Conservation (phyloP, 768 basidiomycete genomes). For the Mrakia gelida region DNA sequence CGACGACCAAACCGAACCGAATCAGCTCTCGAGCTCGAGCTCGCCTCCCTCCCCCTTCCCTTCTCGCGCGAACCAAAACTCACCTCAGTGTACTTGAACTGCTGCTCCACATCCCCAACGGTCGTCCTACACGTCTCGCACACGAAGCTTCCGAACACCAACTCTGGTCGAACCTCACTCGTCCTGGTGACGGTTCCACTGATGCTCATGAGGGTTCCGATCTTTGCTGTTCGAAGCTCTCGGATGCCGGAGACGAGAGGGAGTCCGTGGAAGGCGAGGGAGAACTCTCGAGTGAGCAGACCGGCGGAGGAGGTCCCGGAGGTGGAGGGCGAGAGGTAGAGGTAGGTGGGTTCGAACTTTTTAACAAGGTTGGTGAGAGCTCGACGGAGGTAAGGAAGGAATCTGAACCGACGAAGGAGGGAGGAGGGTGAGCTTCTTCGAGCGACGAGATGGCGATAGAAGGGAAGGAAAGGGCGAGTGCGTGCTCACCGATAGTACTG, state of each 20-base stretch:
- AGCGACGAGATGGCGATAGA: neutral
- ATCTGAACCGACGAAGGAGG: slow-evolving; percentile 45
- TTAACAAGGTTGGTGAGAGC: slow-evolving; percentile 85
- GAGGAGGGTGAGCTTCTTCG: neutral
- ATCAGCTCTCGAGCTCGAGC: neutral
- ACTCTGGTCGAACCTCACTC: slow-evolving; percentile 91
- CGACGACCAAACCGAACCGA: slow-evolving; percentile 24
- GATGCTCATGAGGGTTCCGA: slow-evolving; percentile 90
- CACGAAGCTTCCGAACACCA: slow-evolving; percentile 86
- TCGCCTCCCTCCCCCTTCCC: neutral
- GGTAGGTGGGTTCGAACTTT: slow-evolving; percentile 84
- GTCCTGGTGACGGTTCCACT: slow-evolving; percentile 96
- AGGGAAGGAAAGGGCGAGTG: neutral
- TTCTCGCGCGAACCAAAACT: slow-evolving; percentile 15
- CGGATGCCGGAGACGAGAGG: slow-evolving; percentile 92
- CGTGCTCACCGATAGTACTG: slow-evolving; percentile 75
- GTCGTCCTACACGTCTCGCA: slow-evolving; percentile 83
- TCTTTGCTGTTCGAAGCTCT: slow-evolving; percentile 84
- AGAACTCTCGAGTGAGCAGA: slow-evolving; percentile 87
- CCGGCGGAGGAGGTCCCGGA: slow-evolving; percentile 64
- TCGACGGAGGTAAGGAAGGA: slow-evolving; percentile 87
- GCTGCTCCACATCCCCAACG: slow-evolving; percentile 92
- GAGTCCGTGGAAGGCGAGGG: slow-evolving; percentile 89
- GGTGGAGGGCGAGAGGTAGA: slow-evolving; percentile 85
- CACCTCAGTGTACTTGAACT: slow-evolving; percentile 99